Base-by-base conservation (phyloP, 768 basidiomycete genomes). In the Tricholoma bakamatsutake region DNA sequence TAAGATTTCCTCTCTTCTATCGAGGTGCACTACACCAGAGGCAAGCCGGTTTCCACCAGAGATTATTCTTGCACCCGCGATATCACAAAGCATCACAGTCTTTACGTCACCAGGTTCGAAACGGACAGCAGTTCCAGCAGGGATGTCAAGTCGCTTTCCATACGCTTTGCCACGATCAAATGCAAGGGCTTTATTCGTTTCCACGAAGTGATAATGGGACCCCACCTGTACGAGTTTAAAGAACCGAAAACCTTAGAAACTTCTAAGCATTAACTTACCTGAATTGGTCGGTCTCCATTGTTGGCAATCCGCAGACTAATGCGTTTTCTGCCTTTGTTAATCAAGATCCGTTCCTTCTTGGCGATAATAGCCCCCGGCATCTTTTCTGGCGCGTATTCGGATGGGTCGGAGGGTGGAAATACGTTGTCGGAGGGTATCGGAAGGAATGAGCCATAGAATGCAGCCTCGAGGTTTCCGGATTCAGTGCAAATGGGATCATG, bases 71-170 rank as follows among this genome's bases (percentile, higher is more conserved):
- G 72, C 69, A 0, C 96, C 97, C 13, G 81, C 87, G 46, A 97
- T 88, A 18, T 81, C 69, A 57, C 90, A 89, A 6, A 98, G 81
- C 0, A 80, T 82, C 39, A 98, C 89, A 0, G 91, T 84, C 73
- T 93, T 94, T 37, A 71, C 67, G 62, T 96, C 93, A 2, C 94
- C 93, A 0, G 97, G 96, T 67, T 99, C 97, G 67, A 99, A 98
- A 31, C 97, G 84, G 5, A 97, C 90, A 5, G 97, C 95, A 0
- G 94, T 98, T 5, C 97, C 96, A 0, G 97, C 86, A 0, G 96
- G 74, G 52, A 98, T 97, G 67, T 99, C 93, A 6, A 99, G 83
- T 11, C 90, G 83, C 64, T 84, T 93, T 5, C 88, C 89, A 59
- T 94, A 88, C 0, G 94, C 83, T 56, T 82, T 78, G 4, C 69